phyloP scores from a whole-genome alignment of 1,139 yeast species.

The Yamadazyma diospyri region DNA sequence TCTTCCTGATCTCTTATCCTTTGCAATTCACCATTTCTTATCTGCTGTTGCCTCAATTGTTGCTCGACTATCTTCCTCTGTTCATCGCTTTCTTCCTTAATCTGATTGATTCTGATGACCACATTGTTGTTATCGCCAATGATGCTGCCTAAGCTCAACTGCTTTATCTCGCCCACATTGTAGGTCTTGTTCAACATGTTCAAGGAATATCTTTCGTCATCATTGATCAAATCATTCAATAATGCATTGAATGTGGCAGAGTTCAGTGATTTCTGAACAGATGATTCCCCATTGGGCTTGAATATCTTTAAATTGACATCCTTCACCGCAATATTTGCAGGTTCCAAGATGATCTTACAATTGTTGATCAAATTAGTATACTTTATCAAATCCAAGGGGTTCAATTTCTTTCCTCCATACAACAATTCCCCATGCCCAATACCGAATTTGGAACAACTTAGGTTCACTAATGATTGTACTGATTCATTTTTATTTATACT shows the following conservation, averaged over 20 bases:
- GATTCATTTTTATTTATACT: slow-evolving; percentile 22
- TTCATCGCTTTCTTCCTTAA: slow-evolving; percentile 12
- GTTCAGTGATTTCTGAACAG: slow-evolving; percentile 11
- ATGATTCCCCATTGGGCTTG: slow-evolving; percentile 8
- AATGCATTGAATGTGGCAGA: neutral
- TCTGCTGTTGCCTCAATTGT: slow-evolving; percentile 9
- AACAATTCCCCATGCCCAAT: slow-evolving; percentile 24
- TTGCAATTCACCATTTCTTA: slow-evolving; percentile 5
- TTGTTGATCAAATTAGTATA: slow-evolving; percentile 32
- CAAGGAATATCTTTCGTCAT: slow-evolving; percentile 2
- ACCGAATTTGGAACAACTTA: slow-evolving; percentile 26
- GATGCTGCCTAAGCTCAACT: slow-evolving; percentile 6
- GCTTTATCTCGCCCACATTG: slow-evolving; percentile 3
- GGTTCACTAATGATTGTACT: slow-evolving; percentile 26
- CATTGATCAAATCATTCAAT: neutral
- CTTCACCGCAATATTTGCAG: slow-evolving; percentile 16
- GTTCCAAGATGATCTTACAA: slow-evolving; percentile 24
- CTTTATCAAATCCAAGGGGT: slow-evolving; percentile 30
- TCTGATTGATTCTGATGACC: slow-evolving; percentile 12
- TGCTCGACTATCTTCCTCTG: slow-evolving; percentile 12
- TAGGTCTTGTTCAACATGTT: slow-evolving; percentile 10
- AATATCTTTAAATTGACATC: slow-evolving; percentile 10
- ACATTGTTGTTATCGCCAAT: slow-evolving; percentile 13
- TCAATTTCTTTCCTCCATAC: slow-evolving; percentile 30
- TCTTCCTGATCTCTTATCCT: slow-evolving; percentile 6